These are phyloP conservation scores for Xylariaceae sp. DNA, from an alignment of 2,329 filamentous ascomycete genomes.

Conservation along the genomic window DNA sequence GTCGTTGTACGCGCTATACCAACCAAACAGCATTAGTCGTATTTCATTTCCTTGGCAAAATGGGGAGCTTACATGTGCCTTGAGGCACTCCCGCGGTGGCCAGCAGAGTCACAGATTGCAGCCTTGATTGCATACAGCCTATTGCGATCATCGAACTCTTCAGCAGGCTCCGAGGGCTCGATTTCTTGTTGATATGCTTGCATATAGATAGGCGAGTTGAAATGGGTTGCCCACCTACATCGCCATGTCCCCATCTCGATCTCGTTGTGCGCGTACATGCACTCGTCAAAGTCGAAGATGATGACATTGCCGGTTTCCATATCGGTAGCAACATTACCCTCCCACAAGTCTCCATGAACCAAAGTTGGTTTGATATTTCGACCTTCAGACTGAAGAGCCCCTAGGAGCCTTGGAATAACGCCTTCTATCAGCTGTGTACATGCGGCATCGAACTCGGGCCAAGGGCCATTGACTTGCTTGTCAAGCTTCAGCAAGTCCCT, in stretches of 20 bases:
- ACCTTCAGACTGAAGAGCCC: slow-evolving; percentile 29
- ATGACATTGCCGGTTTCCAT: slow-evolving; percentile 27
- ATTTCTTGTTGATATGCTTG: slow-evolving; percentile 11
- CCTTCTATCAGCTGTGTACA: slow-evolving; percentile 10
- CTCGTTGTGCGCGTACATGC: slow-evolving; percentile 19
- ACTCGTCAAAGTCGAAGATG: slow-evolving; percentile 29
- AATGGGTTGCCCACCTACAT: slow-evolving; percentile 15
- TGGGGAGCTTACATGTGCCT: slow-evolving; percentile 25
- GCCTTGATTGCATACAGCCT: slow-evolving; percentile 20
- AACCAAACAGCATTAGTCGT: not conserved
- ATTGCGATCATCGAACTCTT: slow-evolving; percentile 22
- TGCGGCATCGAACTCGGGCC: slow-evolving; percentile 15
- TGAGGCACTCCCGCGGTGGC: slow-evolving; percentile 23
- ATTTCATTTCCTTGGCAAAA: not conserved
- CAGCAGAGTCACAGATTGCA: slow-evolving; percentile 20
- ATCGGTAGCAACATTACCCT: slow-evolving; percentile 32
- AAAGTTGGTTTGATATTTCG: slow-evolving; percentile 32
- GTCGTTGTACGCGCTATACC: slow-evolving; percentile 37
- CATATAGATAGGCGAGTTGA: slow-evolving; percentile 16
- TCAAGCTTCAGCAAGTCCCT: slow-evolving; percentile 22
- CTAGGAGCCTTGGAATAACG: slow-evolving; percentile 26
- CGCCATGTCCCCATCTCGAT: slow-evolving; percentile 19
- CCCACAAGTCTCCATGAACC: slow-evolving; percentile 35
- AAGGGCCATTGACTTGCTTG: slow-evolving; percentile 22
- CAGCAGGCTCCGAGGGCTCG: slow-evolving; percentile 16